Percentiles rank a stretch among this genome's conserved stretches.
Evolutionary conservation across 2,329 filamentous ascomycete genomes (phyloP).

Genomic region (Fusarium sp.): DNA sequence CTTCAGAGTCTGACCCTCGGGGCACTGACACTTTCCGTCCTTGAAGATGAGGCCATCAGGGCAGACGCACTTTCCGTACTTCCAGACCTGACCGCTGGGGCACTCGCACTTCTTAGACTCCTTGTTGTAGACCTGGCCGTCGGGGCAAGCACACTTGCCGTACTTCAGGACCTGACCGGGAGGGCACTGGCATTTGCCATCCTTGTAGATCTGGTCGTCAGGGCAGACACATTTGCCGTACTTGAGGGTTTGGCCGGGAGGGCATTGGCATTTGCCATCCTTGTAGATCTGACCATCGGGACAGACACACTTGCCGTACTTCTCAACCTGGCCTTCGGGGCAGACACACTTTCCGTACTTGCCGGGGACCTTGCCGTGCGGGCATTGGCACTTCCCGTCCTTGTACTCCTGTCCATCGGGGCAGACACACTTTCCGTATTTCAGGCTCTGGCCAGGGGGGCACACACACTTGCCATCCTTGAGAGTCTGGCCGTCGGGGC

Average conservation of each 20-base stretch:
- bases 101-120: neutral
- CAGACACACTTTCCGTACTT: neutral
- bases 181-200: conserved; percentile 2
- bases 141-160: conserved; percentile 2
- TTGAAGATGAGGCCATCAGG: neutral
- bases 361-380: neutral
- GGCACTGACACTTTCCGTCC: conserved; percentile 1
- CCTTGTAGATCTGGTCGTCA: neutral
- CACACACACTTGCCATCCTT: conserved; percentile 8
- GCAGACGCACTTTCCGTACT: conserved; percentile 4
- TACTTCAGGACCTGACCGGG: neutral
- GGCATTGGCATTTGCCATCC: conserved; percentile 17
- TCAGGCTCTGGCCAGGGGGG: neutral
- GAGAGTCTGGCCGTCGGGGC: neutral
- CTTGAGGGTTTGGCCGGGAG: too few species aligned
- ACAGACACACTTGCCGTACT: neutral
- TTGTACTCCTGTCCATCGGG: neutral
- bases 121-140: neutral
- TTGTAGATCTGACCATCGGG: neutral
- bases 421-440: neutral
- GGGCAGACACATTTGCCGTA: too few species aligned
- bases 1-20: neutral
- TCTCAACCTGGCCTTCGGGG: neutral
- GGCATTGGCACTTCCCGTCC: conserved; percentile 1
- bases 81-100: neutral